Evolutionary conservation across 2,329 filamentous ascomycete genomes (phyloP).

Genomic region (Xylariomycetidae sp.): DNA sequence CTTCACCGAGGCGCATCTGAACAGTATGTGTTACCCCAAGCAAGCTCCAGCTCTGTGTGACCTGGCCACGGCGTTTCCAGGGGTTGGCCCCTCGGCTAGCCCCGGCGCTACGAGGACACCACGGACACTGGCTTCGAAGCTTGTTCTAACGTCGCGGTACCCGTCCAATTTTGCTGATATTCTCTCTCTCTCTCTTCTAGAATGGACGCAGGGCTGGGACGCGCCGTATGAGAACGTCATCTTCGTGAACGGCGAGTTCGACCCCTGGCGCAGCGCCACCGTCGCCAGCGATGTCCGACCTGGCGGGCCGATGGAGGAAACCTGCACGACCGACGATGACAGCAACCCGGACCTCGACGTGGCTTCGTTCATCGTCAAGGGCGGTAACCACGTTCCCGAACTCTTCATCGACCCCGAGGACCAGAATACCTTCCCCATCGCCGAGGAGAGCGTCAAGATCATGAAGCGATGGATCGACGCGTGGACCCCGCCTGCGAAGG

Average conservation of each 20-base stretch:
- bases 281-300: constrained; percentile 11
- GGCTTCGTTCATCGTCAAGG: no score
- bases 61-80: no score
- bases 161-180: no score
- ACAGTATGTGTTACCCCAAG: no score
- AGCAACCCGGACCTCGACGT: constrained; percentile 10
- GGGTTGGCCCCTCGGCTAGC: no score
- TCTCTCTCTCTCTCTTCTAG: no score
- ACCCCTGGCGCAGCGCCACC: constrained; percentile 20
- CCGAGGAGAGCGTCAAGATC: constrained; percentile 9
- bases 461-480: constrained; percentile 12
- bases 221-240: constrained; percentile 19
- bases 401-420: constrained; percentile 5
- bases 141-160: no score
- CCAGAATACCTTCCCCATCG: constrained; percentile 4
- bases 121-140: no score
- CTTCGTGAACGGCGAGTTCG: constrained; percentile 25
- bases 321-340: no score
- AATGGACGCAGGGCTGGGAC: constrained; percentile 23
- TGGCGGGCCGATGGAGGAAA: constrained; percentile 8
- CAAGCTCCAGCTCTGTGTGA: no score
- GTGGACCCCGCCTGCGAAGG: constrained; percentile 4
- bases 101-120: no score
- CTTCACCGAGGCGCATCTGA: constrained; percentile 12
- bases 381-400: constrained; percentile 12